These are phyloP conservation scores for Raffaelea ambrosiae DNA, from an alignment of 2,329 filamentous ascomycete species.

Conservation along the genomic window DNA sequence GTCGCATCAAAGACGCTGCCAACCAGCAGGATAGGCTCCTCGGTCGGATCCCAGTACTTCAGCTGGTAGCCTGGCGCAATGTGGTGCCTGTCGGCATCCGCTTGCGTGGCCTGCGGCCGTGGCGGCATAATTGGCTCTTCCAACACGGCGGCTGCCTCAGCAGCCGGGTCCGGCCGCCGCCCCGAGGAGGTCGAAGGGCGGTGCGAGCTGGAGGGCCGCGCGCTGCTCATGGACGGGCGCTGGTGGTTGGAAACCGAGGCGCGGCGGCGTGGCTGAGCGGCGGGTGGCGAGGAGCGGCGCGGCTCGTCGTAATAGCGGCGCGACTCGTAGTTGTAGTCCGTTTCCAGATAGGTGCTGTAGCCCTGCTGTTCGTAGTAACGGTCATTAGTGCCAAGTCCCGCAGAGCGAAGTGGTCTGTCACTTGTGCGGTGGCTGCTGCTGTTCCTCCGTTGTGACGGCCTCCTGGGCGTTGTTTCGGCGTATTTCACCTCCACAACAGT, in stretches of 20 bases:
- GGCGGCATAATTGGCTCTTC: constrained; percentile 18
- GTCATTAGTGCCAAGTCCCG: constrained; percentile 43
- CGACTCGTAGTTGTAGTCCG: constrained; percentile 24
- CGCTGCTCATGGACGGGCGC: constrained; percentile 36
- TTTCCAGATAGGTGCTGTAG: constrained; percentile 21
- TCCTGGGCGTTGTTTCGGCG: constrained; percentile 2
- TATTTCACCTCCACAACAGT: background rate
- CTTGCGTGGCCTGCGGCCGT: constrained; percentile 44
- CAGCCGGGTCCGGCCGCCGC: no score
- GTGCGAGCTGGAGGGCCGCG: constrained; percentile 34
- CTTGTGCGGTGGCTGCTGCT: constrained; percentile 19
- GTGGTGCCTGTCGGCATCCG: constrained; percentile 53
- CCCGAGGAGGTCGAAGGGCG: constrained; percentile 18
- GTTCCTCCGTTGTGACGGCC: constrained; percentile 12
- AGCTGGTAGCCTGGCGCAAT: constrained; percentile 88
- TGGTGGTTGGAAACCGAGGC: constrained; percentile 39
- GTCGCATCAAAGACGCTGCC: constrained; percentile 97
- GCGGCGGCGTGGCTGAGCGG: constrained; percentile 35
- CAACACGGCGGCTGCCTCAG: background rate
- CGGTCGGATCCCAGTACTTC: constrained; percentile 96
- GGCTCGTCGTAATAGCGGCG: constrained; percentile 36
- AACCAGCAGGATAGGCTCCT: constrained; percentile 87
- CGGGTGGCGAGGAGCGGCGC: constrained; percentile 25
- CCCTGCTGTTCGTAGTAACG: constrained; percentile 46
- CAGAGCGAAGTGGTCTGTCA: constrained; percentile 23